Evolutionary conservation across 192 early-diverging fungal species (phyloP).

Genomic region (Backusella morwellensis): DNA sequence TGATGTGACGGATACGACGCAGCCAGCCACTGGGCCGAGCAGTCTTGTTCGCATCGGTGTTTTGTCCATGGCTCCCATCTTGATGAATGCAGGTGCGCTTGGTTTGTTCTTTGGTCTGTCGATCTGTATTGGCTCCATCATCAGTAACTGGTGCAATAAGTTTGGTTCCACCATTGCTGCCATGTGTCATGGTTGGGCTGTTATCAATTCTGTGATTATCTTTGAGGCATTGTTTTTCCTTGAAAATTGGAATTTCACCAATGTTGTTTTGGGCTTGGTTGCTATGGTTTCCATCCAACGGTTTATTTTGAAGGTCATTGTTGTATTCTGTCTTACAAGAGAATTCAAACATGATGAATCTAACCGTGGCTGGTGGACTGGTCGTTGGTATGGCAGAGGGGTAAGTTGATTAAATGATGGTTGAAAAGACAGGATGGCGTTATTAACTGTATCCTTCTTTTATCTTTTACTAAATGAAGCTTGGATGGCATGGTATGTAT

Average conservation of each 20-base stretch:
- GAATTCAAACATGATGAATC: slow-evolving; percentile 84
- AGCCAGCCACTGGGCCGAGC: slow-evolving; percentile 36
- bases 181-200: slow-evolving; percentile 60
- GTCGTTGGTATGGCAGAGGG: slow-evolving; percentile 75
- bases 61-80: slow-evolving; percentile 67
- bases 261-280: slow-evolving; percentile 66
- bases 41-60: slow-evolving; percentile 58
- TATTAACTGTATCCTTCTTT: not conserved
- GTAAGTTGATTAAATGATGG: slow-evolving; percentile 41
- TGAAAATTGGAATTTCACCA: slow-evolving; percentile 63
- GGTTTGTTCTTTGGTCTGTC: slow-evolving; percentile 65
- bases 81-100: slow-evolving; percentile 65
- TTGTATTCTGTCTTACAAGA: slow-evolving; percentile 68
- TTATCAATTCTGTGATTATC: slow-evolving; percentile 56
- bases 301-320: slow-evolving; percentile 66
- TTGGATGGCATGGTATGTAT: slow-evolving; percentile 39
- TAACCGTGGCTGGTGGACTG: slow-evolving; percentile 88
- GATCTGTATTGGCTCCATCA: slow-evolving; percentile 57
- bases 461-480: slow-evolving; percentile 9
- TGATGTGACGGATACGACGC: slow-evolving; percentile 23
- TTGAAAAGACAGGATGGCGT: not conserved
- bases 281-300: slow-evolving; percentile 65
- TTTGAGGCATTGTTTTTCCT: slow-evolving; percentile 67
- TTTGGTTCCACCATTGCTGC: slow-evolving; percentile 74
- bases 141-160: slow-evolving; percentile 62